Base-by-base conservation (phyloP, 2,329 filamentous ascomycete species). In the Paracorniculantispora psalliotae region DNA sequence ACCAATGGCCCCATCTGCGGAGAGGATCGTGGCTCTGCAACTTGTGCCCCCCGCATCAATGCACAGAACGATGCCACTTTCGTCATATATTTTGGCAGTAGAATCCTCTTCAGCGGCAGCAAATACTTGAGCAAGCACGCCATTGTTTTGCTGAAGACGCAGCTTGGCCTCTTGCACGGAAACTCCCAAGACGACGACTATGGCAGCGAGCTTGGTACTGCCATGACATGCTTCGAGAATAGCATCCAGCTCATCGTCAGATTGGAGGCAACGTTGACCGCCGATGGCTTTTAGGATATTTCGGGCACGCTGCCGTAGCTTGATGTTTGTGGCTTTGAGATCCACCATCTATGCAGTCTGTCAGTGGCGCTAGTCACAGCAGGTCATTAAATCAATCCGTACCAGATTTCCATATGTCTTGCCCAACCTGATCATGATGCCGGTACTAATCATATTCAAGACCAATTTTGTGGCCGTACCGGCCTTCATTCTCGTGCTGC, bases 381-480 rank as follows among this genome's bases (percentile, higher is more conserved):
- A 21, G 3, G 28, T 4, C 21, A 44, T 4, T 19, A 2, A 7
- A 19, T 28, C 12, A 33, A 13, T 1, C 17, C 68, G 50, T 63
- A 74, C 73, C 71, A 76, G 65, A 53, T 76, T 75, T 10, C 72
- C 73, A 57, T 72, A 77, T 0, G 74, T 77, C 62, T 76, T 77
- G 5, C 75, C 75, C 10, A 67, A 65, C 30, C 66, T 68, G 35
- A 77, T 72, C 71, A 76, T 76, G 9, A 71, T 67, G 1, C 75
- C 73, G 1, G 75, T 76, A 46, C 74, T 77, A 2, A 77, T 63
- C 74, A 77, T 77, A 59, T 78, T 61, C 23, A 61, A 25, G 7
- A 75, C 73, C 59, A 77, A 61, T 62, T 79, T 79, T 0, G 76
- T 77, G 1, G 73, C 75, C 0, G 73, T 78, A 17, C 76, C 76